Conservation (phyloP, 2,329 filamentous ascomycete genomes). For the Epichloe amarillans region DNA sequence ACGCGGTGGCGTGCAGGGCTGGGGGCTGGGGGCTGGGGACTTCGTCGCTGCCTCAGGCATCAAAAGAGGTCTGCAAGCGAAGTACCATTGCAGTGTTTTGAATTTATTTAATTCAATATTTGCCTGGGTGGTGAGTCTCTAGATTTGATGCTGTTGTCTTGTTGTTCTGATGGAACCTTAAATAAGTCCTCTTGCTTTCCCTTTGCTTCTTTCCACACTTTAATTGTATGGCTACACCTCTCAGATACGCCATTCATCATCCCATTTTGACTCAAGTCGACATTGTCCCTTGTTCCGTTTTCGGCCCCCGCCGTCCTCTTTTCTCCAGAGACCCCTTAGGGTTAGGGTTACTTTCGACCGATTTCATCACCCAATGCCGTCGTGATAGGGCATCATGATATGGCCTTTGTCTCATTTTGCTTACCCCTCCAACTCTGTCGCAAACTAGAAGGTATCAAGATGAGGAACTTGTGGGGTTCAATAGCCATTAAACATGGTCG, state of each 20-base stretch:
- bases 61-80: not conserved
- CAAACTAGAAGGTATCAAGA: slow-evolving; percentile 5
- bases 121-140: no score
- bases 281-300: not conserved
- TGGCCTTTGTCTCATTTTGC: not conserved
- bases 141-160: no score
- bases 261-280: no score
- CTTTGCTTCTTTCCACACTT: no score
- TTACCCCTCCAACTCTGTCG: not conserved
- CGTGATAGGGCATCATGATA: not conserved
- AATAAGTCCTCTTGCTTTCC: no score
- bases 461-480: slow-evolving; percentile 7
- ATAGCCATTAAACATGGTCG: slow-evolving; percentile 12
- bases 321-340: no score
- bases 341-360: not conserved
- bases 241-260: no score
- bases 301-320: no score
- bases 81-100: no score
- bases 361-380: not conserved
- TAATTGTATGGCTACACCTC: no score
- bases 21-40: not conserved
- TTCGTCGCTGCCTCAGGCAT: slow-evolving; percentile 2
- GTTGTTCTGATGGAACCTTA: no score
- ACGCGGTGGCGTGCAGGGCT: not conserved
- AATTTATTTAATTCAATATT: no score